phyloP scores from a whole-genome alignment of 73 alveolate genomes.

The Tetrahymena thermophila region DNA sequence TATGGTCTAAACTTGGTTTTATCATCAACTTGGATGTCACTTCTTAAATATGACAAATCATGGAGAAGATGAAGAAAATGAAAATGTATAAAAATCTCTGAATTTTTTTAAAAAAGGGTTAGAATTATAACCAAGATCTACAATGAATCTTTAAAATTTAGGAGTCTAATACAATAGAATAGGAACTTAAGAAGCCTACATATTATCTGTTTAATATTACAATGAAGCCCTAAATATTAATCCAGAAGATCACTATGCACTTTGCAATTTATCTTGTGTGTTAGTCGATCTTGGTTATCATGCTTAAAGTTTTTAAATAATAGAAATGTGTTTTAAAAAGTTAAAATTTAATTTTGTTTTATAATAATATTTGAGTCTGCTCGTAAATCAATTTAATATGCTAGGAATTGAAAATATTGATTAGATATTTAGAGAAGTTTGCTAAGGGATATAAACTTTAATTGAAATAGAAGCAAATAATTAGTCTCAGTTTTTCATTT shows the following conservation, averaged over 20 bases:
- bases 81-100: background rate
- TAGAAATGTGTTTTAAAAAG: too few relatives aligned
- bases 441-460: too few relatives aligned
- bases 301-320: background rate
- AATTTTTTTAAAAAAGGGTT: too few relatives aligned
- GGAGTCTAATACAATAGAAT: background rate
- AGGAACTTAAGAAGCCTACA: background rate
- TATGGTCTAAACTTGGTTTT: background rate
- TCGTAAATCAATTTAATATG: too few relatives aligned
- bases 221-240: background rate
- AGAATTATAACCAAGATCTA: background rate
- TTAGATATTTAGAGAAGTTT: too few relatives aligned
- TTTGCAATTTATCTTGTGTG: background rate
- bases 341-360: too few relatives aligned
- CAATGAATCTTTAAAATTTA: background rate
- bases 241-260: background rate
- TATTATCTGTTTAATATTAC: background rate
- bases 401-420: too few relatives aligned
- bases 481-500: too few relatives aligned
- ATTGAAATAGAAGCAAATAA: too few relatives aligned
- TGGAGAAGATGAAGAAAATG: background rate
- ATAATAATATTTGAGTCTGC: too few relatives aligned
- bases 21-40: background rate
- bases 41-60: background rate
- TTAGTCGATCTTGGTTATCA: too few relatives aligned